Conservation (phyloP, 2,329 filamentous ascomycete genomes). For the Helotiales sp. region DNA sequence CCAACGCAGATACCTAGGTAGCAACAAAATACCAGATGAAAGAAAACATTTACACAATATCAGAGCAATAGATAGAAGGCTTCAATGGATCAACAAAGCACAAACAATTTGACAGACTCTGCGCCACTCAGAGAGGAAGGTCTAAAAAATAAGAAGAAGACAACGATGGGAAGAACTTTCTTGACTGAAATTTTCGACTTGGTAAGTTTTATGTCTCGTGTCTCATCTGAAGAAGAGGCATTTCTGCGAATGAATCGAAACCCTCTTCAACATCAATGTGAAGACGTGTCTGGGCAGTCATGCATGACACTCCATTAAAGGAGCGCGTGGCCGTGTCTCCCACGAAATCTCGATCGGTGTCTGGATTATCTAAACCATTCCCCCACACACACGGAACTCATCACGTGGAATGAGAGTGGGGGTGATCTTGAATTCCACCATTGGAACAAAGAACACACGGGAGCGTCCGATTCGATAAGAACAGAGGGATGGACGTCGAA, state of each 20-base stretch:
- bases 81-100: neutral
- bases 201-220: neutral
- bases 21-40: neutral
- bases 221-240: constrained; percentile 1
- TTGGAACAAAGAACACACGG: constrained; percentile 2
- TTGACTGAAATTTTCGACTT: neutral
- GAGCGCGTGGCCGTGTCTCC: neutral
- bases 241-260: neutral
- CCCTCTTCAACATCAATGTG: neutral
- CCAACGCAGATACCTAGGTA: neutral
- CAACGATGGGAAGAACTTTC: neutral
- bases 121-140: neutral
- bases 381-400: neutral
- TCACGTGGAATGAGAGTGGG: constrained; percentile 2
- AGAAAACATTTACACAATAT: neutral
- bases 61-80: neutral
- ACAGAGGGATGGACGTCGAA: constrained; percentile 1
- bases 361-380: neutral
- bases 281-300: constrained; percentile 2
- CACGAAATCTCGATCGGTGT: neutral
- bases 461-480: neutral
- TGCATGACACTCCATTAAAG: neutral
- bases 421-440: neutral
- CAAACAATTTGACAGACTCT: constrained; percentile 1
- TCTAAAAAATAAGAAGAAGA: neutral